Base-by-base conservation (phyloP, 768 basidiomycete genomes). In the Auricularia sp. region DNA sequence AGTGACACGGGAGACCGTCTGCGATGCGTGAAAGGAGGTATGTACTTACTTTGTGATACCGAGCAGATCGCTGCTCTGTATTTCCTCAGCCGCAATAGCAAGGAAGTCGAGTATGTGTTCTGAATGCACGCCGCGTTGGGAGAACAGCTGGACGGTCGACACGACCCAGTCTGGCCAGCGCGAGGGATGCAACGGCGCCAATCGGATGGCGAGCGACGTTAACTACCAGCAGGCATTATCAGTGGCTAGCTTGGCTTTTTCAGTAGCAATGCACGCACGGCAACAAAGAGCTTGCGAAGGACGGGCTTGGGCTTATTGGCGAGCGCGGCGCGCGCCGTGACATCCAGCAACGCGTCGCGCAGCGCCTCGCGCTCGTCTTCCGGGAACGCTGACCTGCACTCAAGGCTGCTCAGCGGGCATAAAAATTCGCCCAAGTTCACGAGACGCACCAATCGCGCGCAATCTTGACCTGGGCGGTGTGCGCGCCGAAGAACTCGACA, bases 401-500 rank as follows among this genome's bases (percentile, higher is more conserved):
- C 42, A 29, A 34, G 16, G 16, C 56, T 11, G 62, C 37, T 3
- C 61, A 74, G 83, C 68, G 73, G 29, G 29, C 2, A 29, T 29
- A 44, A 37, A 61, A 5, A 36, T 24, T 10, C 18, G 18, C 8
- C 7, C n/a, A 54, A n/a, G 18, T 54, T 1, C 18, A 54, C 54
- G n/a, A 7, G 37, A 66, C 77, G 42, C 51, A 94, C 94, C 94
- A 96, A 73, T 96, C 94, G 68, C 94, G 79, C 14, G 89, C 86
- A 68, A 96, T 92, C 82, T 98, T 98, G 67, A 95, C 90, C 72
- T 95, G 92, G 2, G 89, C 85, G 0, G 92, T 97, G 70, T 97
- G 94, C 3, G 94, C 94, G 2, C 94, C 93, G 71, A 93, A 96
- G 81, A 96, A 98, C 73, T 94, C 90, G 10, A 96, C 91, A 70